Base-by-base conservation (phyloP, 2,329 filamentous ascomycete species). In the Chaetomiaceae sp. region DNA sequence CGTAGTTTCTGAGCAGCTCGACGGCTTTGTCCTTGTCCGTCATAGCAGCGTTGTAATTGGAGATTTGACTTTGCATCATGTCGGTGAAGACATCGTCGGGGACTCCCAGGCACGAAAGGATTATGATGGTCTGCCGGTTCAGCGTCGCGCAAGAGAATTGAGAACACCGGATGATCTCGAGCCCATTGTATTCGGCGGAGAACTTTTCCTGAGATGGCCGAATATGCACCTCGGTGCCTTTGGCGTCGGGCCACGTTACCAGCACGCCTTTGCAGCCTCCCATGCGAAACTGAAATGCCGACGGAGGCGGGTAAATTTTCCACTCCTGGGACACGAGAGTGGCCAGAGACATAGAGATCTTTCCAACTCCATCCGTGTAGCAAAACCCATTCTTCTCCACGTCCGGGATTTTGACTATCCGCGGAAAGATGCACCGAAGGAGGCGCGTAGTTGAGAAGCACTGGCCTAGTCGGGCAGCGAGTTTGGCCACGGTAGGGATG, bases 301-400 rank as follows among this genome's bases (percentile, higher is more conserved):
- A 95, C 0, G 93, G 90, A 5, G 79, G 69, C 4, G 75, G 66
- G 17, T 72, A 67, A 24, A 89, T 62, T 1, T 75, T 75, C 50
- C 94, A 78, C 53, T 93, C 84, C 12, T 78, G 69, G 8, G 83
- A 77, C 36, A 94, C 79, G 66, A 93, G 78, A 22, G 80, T 70
- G 0, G 89, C 86, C 18, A 95, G 70, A 49, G 87, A 83, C 0
- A 66, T 68, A 0, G 91, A 96, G n/a, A 98, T 88, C 61, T 88
- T 94, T 1, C 93, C 93, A 3, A 97, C 86, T 0, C 93, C 93
- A 59, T 98, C 93, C 0, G 86, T 93, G 62, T 97, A 98, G 50
- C 72, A 84, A 59, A 79, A 82, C 0, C 72, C 77, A 38, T 86
- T 81, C 2, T 75, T 73, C 48, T 81, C 70, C 17, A 97, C 76